Evolutionary conservation across 768 basidiomycete species (phyloP).

Genomic region (Lactarius hatsudake): DNA sequence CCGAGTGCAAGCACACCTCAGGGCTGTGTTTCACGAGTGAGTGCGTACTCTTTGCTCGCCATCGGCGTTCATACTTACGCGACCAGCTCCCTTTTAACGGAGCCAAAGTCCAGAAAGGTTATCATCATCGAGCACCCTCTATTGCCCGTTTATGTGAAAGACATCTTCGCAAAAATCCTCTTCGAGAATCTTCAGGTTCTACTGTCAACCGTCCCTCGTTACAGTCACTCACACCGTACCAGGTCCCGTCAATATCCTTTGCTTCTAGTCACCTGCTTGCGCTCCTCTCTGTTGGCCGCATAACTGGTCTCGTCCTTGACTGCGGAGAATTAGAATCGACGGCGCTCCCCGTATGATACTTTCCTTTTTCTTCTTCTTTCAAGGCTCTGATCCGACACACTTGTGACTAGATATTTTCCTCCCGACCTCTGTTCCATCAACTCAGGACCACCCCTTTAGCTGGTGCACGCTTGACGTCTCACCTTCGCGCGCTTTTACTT

Average conservation of each 20-base stretch:
- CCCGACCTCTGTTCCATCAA: slow-evolving; percentile 81
- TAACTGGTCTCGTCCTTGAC: slow-evolving; percentile 92
- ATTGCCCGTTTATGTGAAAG: slow-evolving; percentile 83
- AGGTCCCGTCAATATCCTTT: slow-evolving; percentile 96
- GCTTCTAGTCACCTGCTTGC: slow-evolving; percentile 84
- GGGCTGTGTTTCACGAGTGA: slow-evolving; percentile 84
- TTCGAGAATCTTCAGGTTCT: slow-evolving; percentile 87
- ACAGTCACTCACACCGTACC: slow-evolving; percentile 5
- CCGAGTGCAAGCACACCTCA: slow-evolving; percentile 62
- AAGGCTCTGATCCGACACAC: slow-evolving; percentile 6
- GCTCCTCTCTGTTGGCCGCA: slow-evolving; percentile 79
- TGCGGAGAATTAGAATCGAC: slow-evolving; percentile 90
- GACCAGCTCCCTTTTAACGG: slow-evolving; percentile 82
- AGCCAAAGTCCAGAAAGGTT: slow-evolving; percentile 93
- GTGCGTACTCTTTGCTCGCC: slow-evolving; percentile 32
- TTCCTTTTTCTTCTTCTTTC: slow-evolving; percentile 23
- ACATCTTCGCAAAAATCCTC: slow-evolving; percentile 77
- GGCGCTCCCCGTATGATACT: slow-evolving; percentile 70
- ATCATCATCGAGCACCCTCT: slow-evolving; percentile 90
- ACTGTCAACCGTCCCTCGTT: neutral
- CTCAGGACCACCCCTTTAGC: slow-evolving; percentile 85
- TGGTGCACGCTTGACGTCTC: slow-evolving; percentile 74
- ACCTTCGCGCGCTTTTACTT: slow-evolving; percentile 76
- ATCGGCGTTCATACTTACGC: slow-evolving; percentile 27
- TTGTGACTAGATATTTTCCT: slow-evolving; percentile 74